These are phyloP conservation scores for Stentor roeselii DNA, from an alignment of 73 alveolate genomes.

Conservation along the genomic window DNA sequence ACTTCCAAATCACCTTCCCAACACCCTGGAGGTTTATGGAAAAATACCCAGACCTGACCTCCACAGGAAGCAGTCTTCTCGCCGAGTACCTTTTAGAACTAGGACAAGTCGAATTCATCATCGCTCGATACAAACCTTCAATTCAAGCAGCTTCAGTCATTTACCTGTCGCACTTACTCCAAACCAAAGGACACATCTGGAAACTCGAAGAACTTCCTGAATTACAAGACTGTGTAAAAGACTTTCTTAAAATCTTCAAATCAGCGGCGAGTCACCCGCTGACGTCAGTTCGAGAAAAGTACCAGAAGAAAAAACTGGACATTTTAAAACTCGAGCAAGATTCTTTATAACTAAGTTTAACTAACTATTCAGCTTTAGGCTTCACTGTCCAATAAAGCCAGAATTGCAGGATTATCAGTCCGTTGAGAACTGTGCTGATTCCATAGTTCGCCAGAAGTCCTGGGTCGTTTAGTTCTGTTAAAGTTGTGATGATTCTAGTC, in stretches of 20 bases:
- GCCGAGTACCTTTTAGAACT: conserved; percentile 71
- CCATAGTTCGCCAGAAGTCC: neutral
- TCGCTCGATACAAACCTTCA: conserved; percentile 61
- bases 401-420: neutral
- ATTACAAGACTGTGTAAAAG: conserved; percentile 6
- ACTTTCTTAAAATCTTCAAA: neutral
- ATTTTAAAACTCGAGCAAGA: neutral
- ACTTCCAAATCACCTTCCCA: conserved; percentile 66
- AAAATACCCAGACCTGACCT: conserved; percentile 44
- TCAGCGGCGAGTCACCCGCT: conserved; percentile 16
- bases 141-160: conserved; percentile 71
- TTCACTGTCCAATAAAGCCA: neutral
- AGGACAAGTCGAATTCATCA: conserved; percentile 67
- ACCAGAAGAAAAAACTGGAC: conserved; percentile 41
- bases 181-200: neutral
- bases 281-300: conserved; percentile 58
- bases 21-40: conserved; percentile 55
- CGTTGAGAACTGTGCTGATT: neutral
- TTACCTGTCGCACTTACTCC: conserved; percentile 28
- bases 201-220: neutral
- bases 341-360: neutral
- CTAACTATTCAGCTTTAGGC: too few relatives aligned
- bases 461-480: neutral
- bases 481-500: conserved; percentile 30
- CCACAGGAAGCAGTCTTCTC: conserved; percentile 35